Base-by-base conservation (phyloP, 2,329 filamentous ascomycete genomes). In the Cladobotryum protrusum region DNA sequence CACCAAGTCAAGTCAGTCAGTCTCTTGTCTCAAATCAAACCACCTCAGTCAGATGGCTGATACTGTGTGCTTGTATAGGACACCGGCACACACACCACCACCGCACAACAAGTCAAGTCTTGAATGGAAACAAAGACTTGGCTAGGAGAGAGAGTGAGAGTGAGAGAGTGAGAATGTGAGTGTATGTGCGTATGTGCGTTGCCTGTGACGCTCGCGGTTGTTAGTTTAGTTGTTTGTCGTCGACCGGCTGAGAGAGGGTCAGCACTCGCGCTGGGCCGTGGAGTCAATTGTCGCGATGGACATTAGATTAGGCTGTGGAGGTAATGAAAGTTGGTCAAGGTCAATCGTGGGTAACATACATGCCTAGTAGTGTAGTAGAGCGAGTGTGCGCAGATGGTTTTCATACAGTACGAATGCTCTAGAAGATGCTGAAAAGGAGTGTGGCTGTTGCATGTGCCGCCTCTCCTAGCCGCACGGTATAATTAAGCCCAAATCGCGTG, bases 231-330 rank as follows among this genome's bases (percentile, higher is more conserved):
- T 45, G 44, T 46, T 39, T 17, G 52, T 54, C 48, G 45, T 55
- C 56, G 24, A 8, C 24, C 24, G 24, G 24, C 24, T 29, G 24
- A 29, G 29, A 19, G 49, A 54, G 43, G 43, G 48, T 53, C 51
- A 56, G 54, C 58, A 49, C 50, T 58, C 52, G 55, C 56, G 54
- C 54, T 55, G 49, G 47, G 55, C 56, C 59, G 57, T 59, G 58
- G 57, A 55, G 55, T 57, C 57, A 42, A 52, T 54, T 51, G 54
- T 58, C 54, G 56, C 57, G 53, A 59, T 56, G 55, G 53, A 55
- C 54, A 56, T 57, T 51, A 47, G 53, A 56, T 53, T 52, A 50
- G 47, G 51, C 49, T 53, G 55, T 56, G 53, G 49, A 54, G 56
- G 53, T 46, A 47, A 42, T 49, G 47, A 52, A 54, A 52, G 50